These are phyloP conservation scores for Triticum monococcum DNA, from an alignment of 176 grass and related monocot species.

Conservation along the genomic window DNA sequence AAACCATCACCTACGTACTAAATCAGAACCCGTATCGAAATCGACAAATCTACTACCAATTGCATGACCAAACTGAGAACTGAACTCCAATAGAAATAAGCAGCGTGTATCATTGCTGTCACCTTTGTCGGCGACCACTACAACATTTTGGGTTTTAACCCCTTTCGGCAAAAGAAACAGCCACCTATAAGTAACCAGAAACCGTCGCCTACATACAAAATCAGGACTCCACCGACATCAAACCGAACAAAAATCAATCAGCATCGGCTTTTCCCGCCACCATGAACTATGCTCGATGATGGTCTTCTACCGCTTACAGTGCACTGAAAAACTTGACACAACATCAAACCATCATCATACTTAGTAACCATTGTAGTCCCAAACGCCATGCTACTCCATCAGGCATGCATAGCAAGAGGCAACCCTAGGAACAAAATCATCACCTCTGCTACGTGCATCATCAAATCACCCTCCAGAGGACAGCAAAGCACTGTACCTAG, in stretches of 20 bases:
- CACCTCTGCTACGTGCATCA: background rate
- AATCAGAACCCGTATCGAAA: background rate
- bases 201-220: background rate
- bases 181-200: background rate
- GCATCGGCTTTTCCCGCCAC: background rate
- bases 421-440: slow-evolving; percentile 16
- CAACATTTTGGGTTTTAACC: background rate
- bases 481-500: background rate
- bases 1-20: background rate
- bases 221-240: background rate
- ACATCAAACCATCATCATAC: background rate
- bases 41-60: background rate
- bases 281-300: background rate
- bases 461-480: background rate
- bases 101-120: background rate
- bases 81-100: background rate
- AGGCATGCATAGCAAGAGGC: background rate
- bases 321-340: background rate
- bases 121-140: background rate
- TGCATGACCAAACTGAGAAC: background rate
- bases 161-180: background rate
- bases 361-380: background rate
- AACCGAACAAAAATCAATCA: background rate
- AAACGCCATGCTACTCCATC: background rate
- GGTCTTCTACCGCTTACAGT: background rate